A percentile compares a stretch with the other conserved stretches of the same genome.
Evolutionary conservation across 2,329 filamentous ascomycete genomes (phyloP).

Genomic region (Diaporthe citriasiana): DNA sequence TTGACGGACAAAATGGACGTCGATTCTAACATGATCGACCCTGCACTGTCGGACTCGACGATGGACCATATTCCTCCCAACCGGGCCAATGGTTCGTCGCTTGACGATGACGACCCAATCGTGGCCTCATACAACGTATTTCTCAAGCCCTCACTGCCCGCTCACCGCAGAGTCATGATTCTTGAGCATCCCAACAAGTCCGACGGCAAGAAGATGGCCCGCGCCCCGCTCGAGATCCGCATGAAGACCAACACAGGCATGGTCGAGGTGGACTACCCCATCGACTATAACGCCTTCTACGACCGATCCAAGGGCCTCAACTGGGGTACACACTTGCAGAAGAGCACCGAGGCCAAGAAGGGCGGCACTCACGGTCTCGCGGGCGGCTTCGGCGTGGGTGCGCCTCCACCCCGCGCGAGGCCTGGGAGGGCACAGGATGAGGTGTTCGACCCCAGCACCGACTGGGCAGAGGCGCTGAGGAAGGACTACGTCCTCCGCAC

Average conservation of each 20-base stretch:
- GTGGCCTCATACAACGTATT: conserved; percentile 86
- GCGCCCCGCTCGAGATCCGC: conserved; percentile 79
- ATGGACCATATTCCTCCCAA: conserved; percentile 7
- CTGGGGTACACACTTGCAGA: conserved; percentile 83
- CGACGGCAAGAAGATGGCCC: conserved; percentile 64
- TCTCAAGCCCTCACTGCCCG: conserved; percentile 80
- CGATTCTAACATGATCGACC: conserved; percentile 39
- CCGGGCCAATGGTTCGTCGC: background rate
- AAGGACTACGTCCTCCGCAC: conserved; percentile 81
- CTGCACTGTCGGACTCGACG: conserved; percentile 36
- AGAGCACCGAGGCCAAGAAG: conserved; percentile 69
- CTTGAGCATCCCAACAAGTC: conserved; percentile 90
- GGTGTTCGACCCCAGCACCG: conserved; percentile 60
- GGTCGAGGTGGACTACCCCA: conserved; percentile 91
- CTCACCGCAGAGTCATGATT: conserved; percentile 78
- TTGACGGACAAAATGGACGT: conserved; percentile 29
- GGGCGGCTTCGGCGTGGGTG: conserved; percentile 78
- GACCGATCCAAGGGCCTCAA: conserved; percentile 85
- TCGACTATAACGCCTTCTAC: conserved; percentile 81
- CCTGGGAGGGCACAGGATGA: conserved; percentile 44
- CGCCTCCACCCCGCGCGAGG: conserved; percentile 55
- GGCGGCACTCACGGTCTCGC: conserved; percentile 78
- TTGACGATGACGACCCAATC: conserved; percentile 72
- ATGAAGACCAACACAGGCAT: conserved; percentile 87
- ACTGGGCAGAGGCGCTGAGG: conserved; percentile 77